Evolutionary conservation across 371 early-diverging fungal genomes (phyloP).

Genomic region (Coemansia sp.): DNA sequence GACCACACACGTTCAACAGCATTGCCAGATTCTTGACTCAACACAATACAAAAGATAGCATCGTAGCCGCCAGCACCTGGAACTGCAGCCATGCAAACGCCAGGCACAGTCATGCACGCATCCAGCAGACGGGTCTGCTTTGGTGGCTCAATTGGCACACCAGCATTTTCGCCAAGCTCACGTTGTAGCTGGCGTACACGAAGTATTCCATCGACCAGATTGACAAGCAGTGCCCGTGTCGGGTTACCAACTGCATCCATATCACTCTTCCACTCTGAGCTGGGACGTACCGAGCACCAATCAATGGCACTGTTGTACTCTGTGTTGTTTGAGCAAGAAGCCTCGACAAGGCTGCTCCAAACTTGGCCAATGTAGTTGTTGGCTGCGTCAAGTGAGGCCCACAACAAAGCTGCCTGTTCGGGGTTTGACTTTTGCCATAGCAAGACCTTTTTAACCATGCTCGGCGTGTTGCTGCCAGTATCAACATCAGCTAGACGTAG

Average conservation of each 20-base stretch:
- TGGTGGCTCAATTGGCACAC: slow-evolving; percentile 87
- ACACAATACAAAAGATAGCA: slow-evolving; percentile 84
- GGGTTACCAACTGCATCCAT: background rate
- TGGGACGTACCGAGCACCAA: slow-evolving; percentile 30
- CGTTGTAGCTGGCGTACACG: slow-evolving; percentile 61
- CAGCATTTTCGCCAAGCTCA: slow-evolving; percentile 67
- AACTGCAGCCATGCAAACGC: slow-evolving; percentile 88
- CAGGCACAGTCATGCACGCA: slow-evolving; percentile 68
- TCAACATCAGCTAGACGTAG: slow-evolving; percentile 89
- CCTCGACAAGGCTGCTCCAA: slow-evolving; percentile 50
- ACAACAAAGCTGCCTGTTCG: slow-evolving; percentile 57
- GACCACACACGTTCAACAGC: slow-evolving; percentile 65
- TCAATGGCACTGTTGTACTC: slow-evolving; percentile 54
- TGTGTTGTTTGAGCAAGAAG: slow-evolving; percentile 32
- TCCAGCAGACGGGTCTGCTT: slow-evolving; percentile 84
- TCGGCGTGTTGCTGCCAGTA: slow-evolving; percentile 90
- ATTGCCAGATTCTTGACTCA: slow-evolving; percentile 55
- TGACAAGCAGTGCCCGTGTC: slow-evolving; percentile 23
- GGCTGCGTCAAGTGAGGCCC: slow-evolving; percentile 58
- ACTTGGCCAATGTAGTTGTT: slow-evolving; percentile 57
- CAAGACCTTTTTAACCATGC: slow-evolving; percentile 84
- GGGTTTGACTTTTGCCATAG: slow-evolving; percentile 75
- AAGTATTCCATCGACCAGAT: slow-evolving; percentile 47
- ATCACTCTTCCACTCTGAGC: slow-evolving; percentile 15
- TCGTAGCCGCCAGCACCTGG: slow-evolving; percentile 98